Percentiles rank a stretch among this genome's conserved stretches.
phyloP scores from a whole-genome alignment of 2,329 filamentous ascomycete species.

The Hypoxylon sp. region DNA sequence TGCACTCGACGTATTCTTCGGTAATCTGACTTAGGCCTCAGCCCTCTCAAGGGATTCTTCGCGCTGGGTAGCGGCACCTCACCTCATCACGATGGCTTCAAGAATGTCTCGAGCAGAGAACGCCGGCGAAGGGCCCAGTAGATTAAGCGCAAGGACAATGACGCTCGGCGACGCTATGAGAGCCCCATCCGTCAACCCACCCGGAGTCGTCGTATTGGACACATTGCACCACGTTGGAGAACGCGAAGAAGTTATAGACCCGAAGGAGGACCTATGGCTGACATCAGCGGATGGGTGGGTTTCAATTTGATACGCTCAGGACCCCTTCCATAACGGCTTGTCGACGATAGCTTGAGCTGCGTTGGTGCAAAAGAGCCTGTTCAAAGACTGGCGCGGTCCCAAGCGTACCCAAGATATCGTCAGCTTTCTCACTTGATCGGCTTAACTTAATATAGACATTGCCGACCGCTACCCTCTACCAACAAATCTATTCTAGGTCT shows the following conservation, averaged over 20 bases:
- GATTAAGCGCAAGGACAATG: constrained; percentile 19
- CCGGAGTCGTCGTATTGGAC: constrained; percentile 58
- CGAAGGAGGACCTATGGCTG: constrained; percentile 63
- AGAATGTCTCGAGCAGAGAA: constrained; percentile 11
- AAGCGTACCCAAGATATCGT: not conserved
- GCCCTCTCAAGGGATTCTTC: not conserved
- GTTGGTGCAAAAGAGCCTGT: constrained; percentile 9
- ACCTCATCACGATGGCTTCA: constrained; percentile 9
- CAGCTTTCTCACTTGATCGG: not conserved
- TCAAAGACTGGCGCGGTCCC: not conserved
- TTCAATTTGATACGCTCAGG: constrained; percentile 11
- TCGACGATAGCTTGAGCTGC: constrained; percentile 12
- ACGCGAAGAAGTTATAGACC: constrained; percentile 54
- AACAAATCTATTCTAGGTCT: constrained; percentile 4
- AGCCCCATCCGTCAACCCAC: constrained; percentile 54
- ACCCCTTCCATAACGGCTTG: constrained; percentile 4
- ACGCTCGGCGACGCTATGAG: constrained; percentile 59
- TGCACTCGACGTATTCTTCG: constrained; percentile 8
- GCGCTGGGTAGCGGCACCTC: not conserved
- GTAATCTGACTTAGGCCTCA: constrained; percentile 8
- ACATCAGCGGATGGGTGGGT: constrained; percentile 63
- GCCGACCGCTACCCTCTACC: not conserved
- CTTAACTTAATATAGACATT: constrained; percentile 3
- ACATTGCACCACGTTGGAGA: constrained; percentile 51
- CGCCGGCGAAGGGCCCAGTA: constrained; percentile 29